Percentiles rank a stretch among this genome's conserved stretches.
Conservation (phyloP, 352 stramenopile genomes). For the Pythium sp. region DNA sequence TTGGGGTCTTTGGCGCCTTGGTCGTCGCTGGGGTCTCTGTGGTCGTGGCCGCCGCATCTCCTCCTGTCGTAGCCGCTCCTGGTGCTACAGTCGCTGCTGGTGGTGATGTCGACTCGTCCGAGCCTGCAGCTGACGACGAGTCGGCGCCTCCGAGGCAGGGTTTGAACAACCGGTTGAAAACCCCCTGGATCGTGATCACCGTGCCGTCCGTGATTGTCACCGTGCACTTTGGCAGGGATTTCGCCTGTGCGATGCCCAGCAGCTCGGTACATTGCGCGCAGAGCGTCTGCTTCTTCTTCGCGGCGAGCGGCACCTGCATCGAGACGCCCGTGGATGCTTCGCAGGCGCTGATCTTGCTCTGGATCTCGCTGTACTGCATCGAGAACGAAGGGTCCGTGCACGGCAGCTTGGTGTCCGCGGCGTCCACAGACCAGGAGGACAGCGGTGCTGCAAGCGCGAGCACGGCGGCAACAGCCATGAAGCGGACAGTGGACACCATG, state of each 20-base stretch:
- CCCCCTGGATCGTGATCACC: not conserved
- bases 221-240: not conserved
- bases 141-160: not conserved
- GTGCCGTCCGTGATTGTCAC: not conserved
- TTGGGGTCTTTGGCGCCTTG: slow-evolving; percentile 7
- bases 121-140: not conserved
- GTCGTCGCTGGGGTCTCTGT: not conserved
- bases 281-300: not conserved
- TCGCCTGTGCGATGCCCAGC: not conserved
- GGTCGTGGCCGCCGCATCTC: not conserved
- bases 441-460: not conserved
- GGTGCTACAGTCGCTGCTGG: not conserved
- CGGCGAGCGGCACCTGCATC: slow-evolving; percentile 1
- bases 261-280: slow-evolving; percentile 5
- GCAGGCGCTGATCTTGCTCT: not conserved
- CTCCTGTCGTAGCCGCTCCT: not conserved
- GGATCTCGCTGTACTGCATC: not conserved
- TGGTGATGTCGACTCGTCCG: not conserved
- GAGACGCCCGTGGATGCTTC: slow-evolving; percentile 6
- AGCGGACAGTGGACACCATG: not conserved
- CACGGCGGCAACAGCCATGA: not conserved
- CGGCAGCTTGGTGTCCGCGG: not conserved
- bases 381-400: slow-evolving; percentile 2
- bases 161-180: slow-evolving; percentile 1
- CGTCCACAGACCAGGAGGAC: not conserved